phyloP scores from a whole-genome alignment of 768 basidiomycete genomes.

The Termitomyces sp. region DNA sequence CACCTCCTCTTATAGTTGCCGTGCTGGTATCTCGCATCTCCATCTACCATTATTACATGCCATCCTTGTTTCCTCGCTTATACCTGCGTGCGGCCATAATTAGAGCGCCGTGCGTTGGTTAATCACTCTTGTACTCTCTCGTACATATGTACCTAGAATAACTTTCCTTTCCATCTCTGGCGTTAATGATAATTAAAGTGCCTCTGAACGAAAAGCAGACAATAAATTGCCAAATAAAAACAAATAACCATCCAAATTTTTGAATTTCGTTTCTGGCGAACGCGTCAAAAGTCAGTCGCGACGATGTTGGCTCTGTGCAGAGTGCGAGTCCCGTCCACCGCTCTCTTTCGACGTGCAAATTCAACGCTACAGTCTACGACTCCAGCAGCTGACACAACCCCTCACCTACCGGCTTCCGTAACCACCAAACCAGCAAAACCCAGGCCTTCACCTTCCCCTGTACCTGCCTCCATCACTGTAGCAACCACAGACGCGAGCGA shows the following conservation, averaged over 20 bases:
- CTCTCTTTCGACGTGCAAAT: constrained; percentile 17
- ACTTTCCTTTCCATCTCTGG: neutral
- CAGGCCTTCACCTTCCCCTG: neutral
- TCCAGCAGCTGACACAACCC: constrained; percentile 3
- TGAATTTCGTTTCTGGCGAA: neutral
- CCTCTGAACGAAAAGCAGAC: neutral
- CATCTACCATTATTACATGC: neutral
- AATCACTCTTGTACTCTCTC: constrained; percentile 5
- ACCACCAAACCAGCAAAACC: constrained; percentile 3
- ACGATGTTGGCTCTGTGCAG: constrained; percentile 24
- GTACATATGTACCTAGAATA: constrained; percentile 12
- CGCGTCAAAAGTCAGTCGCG: constrained; percentile 3
- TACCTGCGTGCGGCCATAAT: neutral
- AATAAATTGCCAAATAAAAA: constrained; percentile 4
- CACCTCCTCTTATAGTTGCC: constrained; percentile 1
- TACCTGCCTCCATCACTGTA: neutral
- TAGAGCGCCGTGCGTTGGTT: constrained; percentile 3
- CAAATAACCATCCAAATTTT: constrained; percentile 14
- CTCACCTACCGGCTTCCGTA: constrained; percentile 2
- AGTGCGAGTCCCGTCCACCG: constrained; percentile 13
- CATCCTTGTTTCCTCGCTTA: neutral
- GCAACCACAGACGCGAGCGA: neutral
- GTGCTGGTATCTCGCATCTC: neutral
- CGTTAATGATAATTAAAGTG: neutral
- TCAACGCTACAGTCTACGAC: constrained; percentile 12